phyloP scores from a whole-genome alignment of 2,329 filamentous ascomycete species.

The Septoria linicola region DNA sequence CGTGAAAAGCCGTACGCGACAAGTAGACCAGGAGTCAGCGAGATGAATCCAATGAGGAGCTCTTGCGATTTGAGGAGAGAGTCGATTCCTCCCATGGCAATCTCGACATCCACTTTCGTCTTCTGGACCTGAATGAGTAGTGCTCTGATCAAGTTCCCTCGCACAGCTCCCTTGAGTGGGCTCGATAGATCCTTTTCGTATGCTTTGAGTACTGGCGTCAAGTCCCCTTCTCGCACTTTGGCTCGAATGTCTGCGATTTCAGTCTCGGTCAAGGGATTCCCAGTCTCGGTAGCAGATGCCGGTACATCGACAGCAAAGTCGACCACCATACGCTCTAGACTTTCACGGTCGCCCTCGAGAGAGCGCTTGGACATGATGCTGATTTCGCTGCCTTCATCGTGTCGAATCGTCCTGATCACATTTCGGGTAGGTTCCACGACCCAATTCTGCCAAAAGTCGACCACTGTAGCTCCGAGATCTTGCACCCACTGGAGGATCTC shows the following conservation, averaged over 20 bases:
- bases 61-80: constrained; percentile 93
- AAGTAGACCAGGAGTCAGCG: constrained; percentile 87
- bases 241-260: constrained; percentile 72
- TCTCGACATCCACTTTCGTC: constrained; percentile 96
- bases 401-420: constrained; percentile 85
- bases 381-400: constrained; percentile 89
- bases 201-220: constrained; percentile 85
- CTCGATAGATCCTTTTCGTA: constrained; percentile 85
- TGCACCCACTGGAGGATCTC: constrained; percentile 78
- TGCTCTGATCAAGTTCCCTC: constrained; percentile 83
- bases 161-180: constrained; percentile 77
- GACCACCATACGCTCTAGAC: constrained; percentile 94
- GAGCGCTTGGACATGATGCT: constrained; percentile 95
- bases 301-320: constrained; percentile 89
- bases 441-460: constrained; percentile 97
- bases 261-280: constrained; percentile 55
- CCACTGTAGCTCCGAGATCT: constrained; percentile 72
- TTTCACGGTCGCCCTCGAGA: constrained; percentile 83
- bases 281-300: constrained; percentile 52
- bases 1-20: constrained; percentile 72
- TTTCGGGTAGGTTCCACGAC: constrained; percentile 81
- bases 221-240: constrained; percentile 85
- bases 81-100: constrained; percentile 94
- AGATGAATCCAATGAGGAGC: constrained; percentile 95
- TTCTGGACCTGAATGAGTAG: constrained; percentile 97